Percentiles rank a stretch among this genome's conserved stretches.
phyloP scores from a whole-genome alignment of 73 alveolate genomes.

The Paramecium bursaria region DNA sequence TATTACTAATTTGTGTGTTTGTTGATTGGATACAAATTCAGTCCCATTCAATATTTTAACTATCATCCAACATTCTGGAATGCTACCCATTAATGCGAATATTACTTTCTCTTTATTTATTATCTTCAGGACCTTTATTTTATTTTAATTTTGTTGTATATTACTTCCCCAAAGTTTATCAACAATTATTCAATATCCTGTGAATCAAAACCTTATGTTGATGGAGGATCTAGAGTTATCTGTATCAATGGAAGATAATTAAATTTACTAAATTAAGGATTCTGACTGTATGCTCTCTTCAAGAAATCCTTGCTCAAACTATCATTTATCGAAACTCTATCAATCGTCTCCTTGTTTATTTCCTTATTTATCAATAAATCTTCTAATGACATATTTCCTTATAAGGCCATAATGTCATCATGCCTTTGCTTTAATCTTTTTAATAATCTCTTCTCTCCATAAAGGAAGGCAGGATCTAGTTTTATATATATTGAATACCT shows the following conservation, averaged over 20 bases:
- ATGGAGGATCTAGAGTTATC: constrained; percentile 36
- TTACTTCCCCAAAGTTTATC: constrained; percentile 33
- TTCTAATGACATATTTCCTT: background rate
- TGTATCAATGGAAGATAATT: constrained; percentile 28
- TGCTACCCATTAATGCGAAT: constrained; percentile 28
- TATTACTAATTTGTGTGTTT: constrained; percentile 10
- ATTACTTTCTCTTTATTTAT: constrained; percentile 39
- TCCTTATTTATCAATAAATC: constrained; percentile 6
- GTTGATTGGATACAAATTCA: background rate
- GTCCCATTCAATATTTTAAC: constrained; percentile 33
- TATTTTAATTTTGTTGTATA: no score
- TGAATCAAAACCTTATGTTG: constrained; percentile 15
- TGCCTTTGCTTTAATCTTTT: background rate
- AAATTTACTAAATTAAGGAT: background rate
- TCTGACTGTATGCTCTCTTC: background rate
- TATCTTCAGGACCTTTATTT: constrained; percentile 4
- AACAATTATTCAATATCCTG: constrained; percentile 19
- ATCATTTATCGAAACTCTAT: background rate
- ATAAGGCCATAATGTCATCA: constrained; percentile 30
- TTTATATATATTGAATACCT: background rate
- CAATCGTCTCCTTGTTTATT: constrained; percentile 20
- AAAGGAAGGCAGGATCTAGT: constrained; percentile 48
- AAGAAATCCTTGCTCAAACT: constrained; percentile 25
- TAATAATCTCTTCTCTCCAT: constrained; percentile 50
- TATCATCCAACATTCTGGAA: constrained; percentile 37